phyloP scores from a whole-genome alignment of 2,329 filamentous ascomycete genomes.

The Pseudogymnoascus sp. region DNA sequence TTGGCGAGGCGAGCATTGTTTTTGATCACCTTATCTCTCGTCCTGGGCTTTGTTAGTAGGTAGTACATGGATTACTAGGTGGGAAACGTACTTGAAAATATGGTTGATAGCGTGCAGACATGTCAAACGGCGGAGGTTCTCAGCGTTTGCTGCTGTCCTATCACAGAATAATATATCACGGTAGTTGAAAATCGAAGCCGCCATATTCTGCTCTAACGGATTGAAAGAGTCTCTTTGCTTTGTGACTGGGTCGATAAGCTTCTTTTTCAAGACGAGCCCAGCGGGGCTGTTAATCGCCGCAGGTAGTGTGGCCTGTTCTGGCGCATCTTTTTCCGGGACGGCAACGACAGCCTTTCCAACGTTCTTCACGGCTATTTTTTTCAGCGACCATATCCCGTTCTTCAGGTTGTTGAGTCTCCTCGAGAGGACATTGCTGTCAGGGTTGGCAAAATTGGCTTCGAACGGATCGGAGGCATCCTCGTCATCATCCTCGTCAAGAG shows the following conservation, averaged over 20 bases:
- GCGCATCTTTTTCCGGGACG: constrained; percentile 36
- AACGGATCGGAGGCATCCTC: constrained; percentile 62
- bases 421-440: constrained; percentile 53
- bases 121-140: constrained; percentile 59
- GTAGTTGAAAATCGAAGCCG: constrained; percentile 71
- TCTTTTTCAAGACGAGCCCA: constrained; percentile 60
- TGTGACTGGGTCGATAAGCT: constrained; percentile 48
- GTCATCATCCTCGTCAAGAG: constrained; percentile 38
- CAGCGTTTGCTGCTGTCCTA: constrained; percentile 60
- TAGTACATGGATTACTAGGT: neutral
- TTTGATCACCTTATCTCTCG: constrained; percentile 83
- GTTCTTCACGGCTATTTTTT: constrained; percentile 35
- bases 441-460: constrained; percentile 67
- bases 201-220: constrained; percentile 54
- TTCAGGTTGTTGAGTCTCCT: constrained; percentile 44
- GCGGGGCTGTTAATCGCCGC: constrained; percentile 30
- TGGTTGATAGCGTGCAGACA: constrained; percentile 88
- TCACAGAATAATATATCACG: constrained; percentile 71
- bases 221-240: constrained; percentile 51
- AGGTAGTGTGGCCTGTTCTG: constrained; percentile 18
- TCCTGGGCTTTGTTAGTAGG: constrained; percentile 39
- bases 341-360: constrained; percentile 41
- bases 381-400: constrained; percentile 43
- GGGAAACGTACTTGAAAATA: constrained; percentile 60
- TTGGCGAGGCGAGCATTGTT: constrained; percentile 75